Conservation (phyloP, 2,329 filamentous ascomycete species). For the Nakataea oryzae region DNA sequence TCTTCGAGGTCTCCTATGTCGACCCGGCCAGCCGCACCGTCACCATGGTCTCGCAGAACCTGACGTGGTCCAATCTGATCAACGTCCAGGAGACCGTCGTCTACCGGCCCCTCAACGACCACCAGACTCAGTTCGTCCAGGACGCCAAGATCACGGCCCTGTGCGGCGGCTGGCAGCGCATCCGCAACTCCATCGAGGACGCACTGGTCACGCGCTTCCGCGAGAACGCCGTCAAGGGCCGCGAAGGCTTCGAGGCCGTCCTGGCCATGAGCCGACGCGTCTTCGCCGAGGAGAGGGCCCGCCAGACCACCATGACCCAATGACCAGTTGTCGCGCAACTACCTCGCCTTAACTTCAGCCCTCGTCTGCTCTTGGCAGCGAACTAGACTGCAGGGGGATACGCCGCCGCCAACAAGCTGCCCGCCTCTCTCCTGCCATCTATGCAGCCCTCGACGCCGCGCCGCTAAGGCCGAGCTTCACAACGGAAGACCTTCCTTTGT, state of each 20-base stretch:
- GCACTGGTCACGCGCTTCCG: constrained; percentile 75
- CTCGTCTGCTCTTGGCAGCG: too few species aligned
- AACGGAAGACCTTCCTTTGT: not conserved
- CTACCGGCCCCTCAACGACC: constrained; percentile 55
- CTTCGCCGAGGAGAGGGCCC: constrained; percentile 79
- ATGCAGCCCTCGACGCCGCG: not conserved
- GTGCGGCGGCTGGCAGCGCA: constrained; percentile 93
- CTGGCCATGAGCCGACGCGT: constrained; percentile 86
- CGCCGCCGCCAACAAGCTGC: too few species aligned
- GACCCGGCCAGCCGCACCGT: constrained; percentile 75
- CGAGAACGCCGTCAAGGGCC: constrained; percentile 83
- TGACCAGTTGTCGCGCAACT: not conserved
- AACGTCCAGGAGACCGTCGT: constrained; percentile 87
- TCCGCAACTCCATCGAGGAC: constrained; percentile 94
- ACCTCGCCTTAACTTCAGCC: too few species aligned
- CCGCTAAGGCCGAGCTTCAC: not conserved
- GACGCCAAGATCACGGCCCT: constrained; percentile 87
- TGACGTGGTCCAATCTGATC: constrained; percentile 85
- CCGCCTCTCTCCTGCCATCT: too few species aligned
- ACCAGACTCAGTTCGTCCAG: constrained; percentile 74
- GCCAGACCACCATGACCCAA: constrained; percentile 24
- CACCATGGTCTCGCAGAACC: constrained; percentile 92
- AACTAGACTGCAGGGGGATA: too few species aligned
- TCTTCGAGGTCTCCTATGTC: constrained; percentile 94
- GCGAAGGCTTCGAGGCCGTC: constrained; percentile 91